A percentile compares a stretch with the other conserved stretches of the same genome.
phyloP scores from a whole-genome alignment of 495 filamentous ascomycete species.

The Penicillium subrubescens region DNA sequence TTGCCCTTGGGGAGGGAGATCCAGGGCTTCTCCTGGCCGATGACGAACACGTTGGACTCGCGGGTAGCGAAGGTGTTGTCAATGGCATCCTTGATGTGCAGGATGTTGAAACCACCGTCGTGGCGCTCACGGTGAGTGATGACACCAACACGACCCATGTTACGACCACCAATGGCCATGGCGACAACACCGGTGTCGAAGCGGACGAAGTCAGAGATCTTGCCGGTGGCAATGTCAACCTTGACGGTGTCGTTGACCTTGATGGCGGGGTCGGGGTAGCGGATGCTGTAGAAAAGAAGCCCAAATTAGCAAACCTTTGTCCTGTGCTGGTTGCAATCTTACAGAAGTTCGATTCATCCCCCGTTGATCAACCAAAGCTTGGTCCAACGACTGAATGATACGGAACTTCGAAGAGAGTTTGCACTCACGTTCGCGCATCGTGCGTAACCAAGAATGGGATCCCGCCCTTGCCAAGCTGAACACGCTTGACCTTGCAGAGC shows the following conservation, averaged over 20 bases:
- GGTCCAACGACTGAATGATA: slow-evolving; percentile 99
- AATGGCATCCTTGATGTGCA: slow-evolving; percentile 99
- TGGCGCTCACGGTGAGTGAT: slow-evolving; percentile 99
- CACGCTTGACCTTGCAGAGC: slow-evolving; percentile 98
- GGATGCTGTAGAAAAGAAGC: slow-evolving; percentile 67
- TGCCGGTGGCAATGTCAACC: slow-evolving; percentile 94
- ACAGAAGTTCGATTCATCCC: slow-evolving; percentile 44
- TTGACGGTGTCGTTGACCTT: slow-evolving; percentile 99
- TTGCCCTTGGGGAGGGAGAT: slow-evolving; percentile 98
- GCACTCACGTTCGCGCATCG: slow-evolving; percentile 99
- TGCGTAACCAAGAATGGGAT: slow-evolving; percentile 99
- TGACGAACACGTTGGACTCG: slow-evolving; percentile 98
- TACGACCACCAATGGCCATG: slow-evolving; percentile 98
- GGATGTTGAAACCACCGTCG: slow-evolving; percentile 99
- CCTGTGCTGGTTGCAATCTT: slow-evolving; percentile 29
- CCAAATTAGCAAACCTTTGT: slow-evolving; percentile 43
- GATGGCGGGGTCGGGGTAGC: slow-evolving; percentile 96
- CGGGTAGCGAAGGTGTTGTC: slow-evolving; percentile 99
- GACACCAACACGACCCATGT: slow-evolving; percentile 99
- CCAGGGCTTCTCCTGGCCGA: slow-evolving; percentile 97
- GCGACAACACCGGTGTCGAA: slow-evolving; percentile 97
- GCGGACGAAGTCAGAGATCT: slow-evolving; percentile 92
- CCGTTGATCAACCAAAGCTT: slow-evolving; percentile 85
- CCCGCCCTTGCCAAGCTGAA: slow-evolving; percentile 97
- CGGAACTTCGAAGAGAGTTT: slow-evolving; percentile 63